These are phyloP conservation scores for Nakaseomyces kungkrabaensis DNA, from an alignment of 1,139 yeast genomes.

Conservation along the genomic window DNA sequence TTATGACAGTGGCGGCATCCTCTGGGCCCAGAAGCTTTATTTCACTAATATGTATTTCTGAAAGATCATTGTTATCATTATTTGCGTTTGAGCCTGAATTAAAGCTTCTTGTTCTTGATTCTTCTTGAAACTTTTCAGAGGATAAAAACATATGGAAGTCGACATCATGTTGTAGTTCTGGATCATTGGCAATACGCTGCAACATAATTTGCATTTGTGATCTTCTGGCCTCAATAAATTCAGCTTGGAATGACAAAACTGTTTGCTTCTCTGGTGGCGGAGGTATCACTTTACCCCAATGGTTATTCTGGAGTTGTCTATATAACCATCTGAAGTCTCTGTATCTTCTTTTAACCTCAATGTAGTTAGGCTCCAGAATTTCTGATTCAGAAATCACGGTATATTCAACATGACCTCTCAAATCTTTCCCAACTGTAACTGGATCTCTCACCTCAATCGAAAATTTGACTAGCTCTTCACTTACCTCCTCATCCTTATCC, in stretches of 20 bases:
- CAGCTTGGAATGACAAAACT: slow-evolving; percentile 79
- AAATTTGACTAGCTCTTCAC: slow-evolving; percentile 28
- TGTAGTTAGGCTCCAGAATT: slow-evolving; percentile 30
- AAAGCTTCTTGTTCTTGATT: slow-evolving; percentile 54
- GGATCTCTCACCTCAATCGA: slow-evolving; percentile 84
- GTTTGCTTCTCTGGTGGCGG: slow-evolving; percentile 97
- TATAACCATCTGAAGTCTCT: slow-evolving; percentile 82
- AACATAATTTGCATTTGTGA: slow-evolving; percentile 86
- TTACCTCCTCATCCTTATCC: slow-evolving; percentile 1
- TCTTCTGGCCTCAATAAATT: slow-evolving; percentile 78
- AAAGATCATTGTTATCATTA: slow-evolving; percentile 35
- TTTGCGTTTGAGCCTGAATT: slow-evolving; percentile 46
- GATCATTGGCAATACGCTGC: slow-evolving; percentile 49
- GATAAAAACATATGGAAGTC: slow-evolving; percentile 75
- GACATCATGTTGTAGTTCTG: slow-evolving; percentile 52
- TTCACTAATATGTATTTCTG: slow-evolving; percentile 32
- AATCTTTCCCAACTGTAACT: slow-evolving; percentile 78
- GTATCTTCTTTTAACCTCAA: slow-evolving; percentile 63
- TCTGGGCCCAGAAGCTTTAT: slow-evolving; percentile 25
- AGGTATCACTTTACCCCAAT: slow-evolving; percentile 86
- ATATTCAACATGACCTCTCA: slow-evolving; percentile 84
- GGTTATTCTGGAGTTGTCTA: slow-evolving; percentile 74
- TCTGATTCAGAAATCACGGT: slow-evolving; percentile 53
- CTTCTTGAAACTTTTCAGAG: slow-evolving; percentile 57
- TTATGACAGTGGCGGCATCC: slow-evolving; percentile 24